Evolutionary conservation across 148 eudicot species (phyloP).

Genomic region (Heliamphora exappendiculata): DNA sequence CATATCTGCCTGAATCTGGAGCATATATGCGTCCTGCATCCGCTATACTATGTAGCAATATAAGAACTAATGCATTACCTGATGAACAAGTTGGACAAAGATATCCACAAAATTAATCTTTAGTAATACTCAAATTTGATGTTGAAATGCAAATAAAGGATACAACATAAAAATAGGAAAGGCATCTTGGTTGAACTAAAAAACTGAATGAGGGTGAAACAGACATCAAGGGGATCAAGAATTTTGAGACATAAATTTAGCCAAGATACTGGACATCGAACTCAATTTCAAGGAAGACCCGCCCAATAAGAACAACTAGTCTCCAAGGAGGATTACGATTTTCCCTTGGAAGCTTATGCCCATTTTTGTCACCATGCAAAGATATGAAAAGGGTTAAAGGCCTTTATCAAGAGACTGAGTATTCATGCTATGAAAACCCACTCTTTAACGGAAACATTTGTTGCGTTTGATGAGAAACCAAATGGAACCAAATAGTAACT

Average conservation of each 20-base stretch:
- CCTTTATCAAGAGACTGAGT: not conserved
- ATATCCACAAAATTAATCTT: not conserved
- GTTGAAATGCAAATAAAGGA: not conserved
- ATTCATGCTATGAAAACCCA: not conserved
- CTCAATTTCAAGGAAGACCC: not conserved
- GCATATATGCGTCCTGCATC: not conserved
- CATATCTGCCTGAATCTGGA: not conserved
- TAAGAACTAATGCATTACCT: not conserved
- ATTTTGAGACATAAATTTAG: not conserved
- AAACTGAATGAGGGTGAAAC: not conserved
- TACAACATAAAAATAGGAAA: not conserved
- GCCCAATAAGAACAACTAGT: not conserved
- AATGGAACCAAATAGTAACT: not conserved
- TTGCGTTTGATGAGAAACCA: not conserved
- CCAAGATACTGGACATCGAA: not conserved
- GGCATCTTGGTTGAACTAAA: not conserved
- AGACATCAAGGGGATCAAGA: not conserved
- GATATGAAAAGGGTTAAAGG: not conserved
- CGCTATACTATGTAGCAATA: not conserved
- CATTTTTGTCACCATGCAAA: constrained; percentile 1
- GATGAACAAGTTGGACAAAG: not conserved
- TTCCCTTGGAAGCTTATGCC: not conserved
- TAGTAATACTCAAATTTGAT: not conserved
- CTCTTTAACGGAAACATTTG: not conserved
- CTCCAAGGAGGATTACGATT: not conserved